These are phyloP conservation scores for Candida jianshihensis DNA, from an alignment of 805 yeast species.

Conservation along the genomic window DNA sequence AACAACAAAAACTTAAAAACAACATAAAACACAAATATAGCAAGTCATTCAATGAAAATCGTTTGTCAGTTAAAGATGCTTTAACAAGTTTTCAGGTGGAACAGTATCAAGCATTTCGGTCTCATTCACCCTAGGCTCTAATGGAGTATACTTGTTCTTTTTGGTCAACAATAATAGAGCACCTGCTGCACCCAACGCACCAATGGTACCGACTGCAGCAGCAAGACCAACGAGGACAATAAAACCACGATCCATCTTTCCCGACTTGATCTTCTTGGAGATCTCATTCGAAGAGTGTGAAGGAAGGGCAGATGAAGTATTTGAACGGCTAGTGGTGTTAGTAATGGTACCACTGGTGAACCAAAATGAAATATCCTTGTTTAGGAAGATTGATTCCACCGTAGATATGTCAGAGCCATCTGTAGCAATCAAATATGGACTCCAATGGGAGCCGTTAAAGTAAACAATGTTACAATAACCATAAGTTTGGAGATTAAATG, in stretches of 20 bases:
- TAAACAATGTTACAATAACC: conserved; percentile 58
- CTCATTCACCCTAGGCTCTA: conserved; percentile 52
- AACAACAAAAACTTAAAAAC: conserved; percentile 1
- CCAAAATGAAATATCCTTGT: conserved; percentile 30
- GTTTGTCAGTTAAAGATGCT: no score
- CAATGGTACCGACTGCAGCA: conserved; percentile 47
- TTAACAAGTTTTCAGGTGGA: conserved; percentile 50
- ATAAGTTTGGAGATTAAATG: conserved; percentile 37
- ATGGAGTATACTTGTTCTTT: conserved; percentile 34
- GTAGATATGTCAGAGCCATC: conserved; percentile 16
- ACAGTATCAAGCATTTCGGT: conserved; percentile 54
- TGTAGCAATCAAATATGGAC: conserved; percentile 49
- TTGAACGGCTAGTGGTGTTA: conserved; percentile 10
- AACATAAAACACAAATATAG: no score
- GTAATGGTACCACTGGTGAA: conserved; percentile 22
- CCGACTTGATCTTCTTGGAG: conserved; percentile 10
- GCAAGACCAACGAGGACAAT: conserved; percentile 68
- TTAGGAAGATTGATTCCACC: conserved; percentile 27
- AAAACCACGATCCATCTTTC: conserved; percentile 43
- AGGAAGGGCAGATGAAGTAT: conserved; percentile 13
- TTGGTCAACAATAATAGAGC: conserved; percentile 29
- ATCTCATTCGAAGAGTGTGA: conserved; percentile 14
- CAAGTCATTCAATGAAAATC: neutral
- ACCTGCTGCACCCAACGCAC: conserved; percentile 34
- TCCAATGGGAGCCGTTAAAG: conserved; percentile 62